Base-by-base conservation (phyloP, 2,329 filamentous ascomycete genomes). In the Colletotrichum trifolii region DNA sequence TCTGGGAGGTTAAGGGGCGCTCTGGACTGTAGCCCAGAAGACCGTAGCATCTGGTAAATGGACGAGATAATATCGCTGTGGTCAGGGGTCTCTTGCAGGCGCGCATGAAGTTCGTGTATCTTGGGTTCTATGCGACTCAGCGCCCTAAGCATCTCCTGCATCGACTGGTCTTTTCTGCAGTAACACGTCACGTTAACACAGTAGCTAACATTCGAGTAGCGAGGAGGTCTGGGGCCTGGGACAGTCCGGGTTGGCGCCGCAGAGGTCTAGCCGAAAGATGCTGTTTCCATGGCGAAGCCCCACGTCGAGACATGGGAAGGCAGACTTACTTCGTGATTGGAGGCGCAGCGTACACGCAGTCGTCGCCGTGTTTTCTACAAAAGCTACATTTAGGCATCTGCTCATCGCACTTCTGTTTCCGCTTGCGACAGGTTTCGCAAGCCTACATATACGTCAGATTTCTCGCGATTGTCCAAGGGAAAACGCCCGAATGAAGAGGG, bases 351-450 rank as follows among this genome's bases (percentile, higher is more conserved):
- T 90, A 90, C 67, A 81, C 79, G 73, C 88, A 90, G 43, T 60
- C 48, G 25, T 38, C 34, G n/a, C 42, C 36, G n/a, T 25, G 39
- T 39, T 47, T 82, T 64, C 45, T 85, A 83, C 66, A 90, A 13
- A 85, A 83, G 60, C 84, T 79, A 72, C 88, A 90, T 74, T 85
- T 87, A 15, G 87, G 87, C 60, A 86, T 79, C 70, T 82, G 79
- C 73, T 90, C 87, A 72, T 89, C 87, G 75, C 88, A 90, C 78
- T 84, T 87, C 69, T 88, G 87, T 75, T 90, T 90, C 69, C 87
- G 85, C 54, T 74, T 76, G 53, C 86, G 82, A 73, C 86, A 89
- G 36, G 82, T 87, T 70, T 88, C 85, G 76, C 86, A 89, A 17
- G 86, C 86, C 78, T 83, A 47, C 34, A 6, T 8, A 49, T 12